phyloP scores from a whole-genome alignment of 495 filamentous ascomycete genomes.

The Astrothelium subdiscretum region DNA sequence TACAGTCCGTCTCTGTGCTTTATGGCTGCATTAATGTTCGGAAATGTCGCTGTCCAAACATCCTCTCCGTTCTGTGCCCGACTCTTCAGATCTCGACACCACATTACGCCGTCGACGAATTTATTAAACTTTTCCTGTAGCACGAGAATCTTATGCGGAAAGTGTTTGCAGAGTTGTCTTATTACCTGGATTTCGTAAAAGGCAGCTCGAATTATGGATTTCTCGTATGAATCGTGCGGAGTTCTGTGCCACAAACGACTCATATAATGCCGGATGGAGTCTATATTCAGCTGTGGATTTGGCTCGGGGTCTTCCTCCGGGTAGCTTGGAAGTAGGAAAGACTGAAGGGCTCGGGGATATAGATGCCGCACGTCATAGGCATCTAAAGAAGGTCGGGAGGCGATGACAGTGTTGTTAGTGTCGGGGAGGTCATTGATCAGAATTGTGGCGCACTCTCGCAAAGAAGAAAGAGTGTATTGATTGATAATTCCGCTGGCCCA shows the following conservation, averaged over 20 bases:
- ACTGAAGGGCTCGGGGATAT: neutral
- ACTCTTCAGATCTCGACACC: no score
- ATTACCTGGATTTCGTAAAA: no score
- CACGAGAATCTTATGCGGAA: no score
- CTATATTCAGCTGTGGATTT: neutral
- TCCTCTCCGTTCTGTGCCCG: no score
- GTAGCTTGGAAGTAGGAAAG: neutral
- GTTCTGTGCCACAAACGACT: neutral
- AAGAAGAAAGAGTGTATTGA: no score
- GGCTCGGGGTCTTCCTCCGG: neutral
- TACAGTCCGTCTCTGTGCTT: neutral
- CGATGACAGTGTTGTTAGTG: neutral
- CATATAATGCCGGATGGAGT: neutral
- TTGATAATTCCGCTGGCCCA: no score
- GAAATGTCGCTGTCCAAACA: no score
- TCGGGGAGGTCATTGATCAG: no score
- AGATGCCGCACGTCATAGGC: neutral
- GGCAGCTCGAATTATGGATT: neutral
- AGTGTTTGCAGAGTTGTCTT: no score
- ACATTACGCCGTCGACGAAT: no score
- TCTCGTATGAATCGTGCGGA: neutral
- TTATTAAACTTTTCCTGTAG: no score
- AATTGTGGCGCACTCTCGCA: no score
- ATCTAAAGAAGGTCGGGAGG: neutral
- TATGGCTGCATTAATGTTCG: neutral